phyloP scores from a whole-genome alignment of 305 asterid species.

The Fraxinus dipetala region DNA sequence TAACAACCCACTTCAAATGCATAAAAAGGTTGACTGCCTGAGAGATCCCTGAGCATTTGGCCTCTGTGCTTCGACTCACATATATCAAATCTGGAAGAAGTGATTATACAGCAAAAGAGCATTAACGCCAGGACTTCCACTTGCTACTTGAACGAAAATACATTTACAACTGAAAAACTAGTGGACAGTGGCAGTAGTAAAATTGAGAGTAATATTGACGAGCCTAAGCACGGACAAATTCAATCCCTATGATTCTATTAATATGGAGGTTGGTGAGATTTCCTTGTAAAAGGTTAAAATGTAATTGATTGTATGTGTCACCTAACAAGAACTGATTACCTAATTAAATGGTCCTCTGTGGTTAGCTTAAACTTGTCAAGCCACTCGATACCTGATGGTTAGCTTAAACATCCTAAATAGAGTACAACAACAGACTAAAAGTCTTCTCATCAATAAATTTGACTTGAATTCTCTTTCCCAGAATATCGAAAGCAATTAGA shows the following conservation, averaged over 20 bases:
- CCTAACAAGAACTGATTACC: slow-evolving; percentile 38
- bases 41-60: not conserved
- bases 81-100: not conserved
- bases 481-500: not conserved
- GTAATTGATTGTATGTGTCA: slow-evolving; percentile 17
- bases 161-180: slow-evolving; percentile 3
- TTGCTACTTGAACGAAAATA: slow-evolving; percentile 21
- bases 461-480: not conserved
- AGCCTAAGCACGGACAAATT: not conserved
- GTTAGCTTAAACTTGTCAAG: not conserved
- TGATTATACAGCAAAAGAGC: not conserved
- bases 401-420: not conserved
- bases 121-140: not conserved
- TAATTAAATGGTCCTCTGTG: slow-evolving; percentile 19
- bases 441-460: not conserved
- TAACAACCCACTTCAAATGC: not conserved
- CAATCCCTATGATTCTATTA: slow-evolving; percentile 14
- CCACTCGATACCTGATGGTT: not conserved
- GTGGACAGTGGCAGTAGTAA: not conserved
- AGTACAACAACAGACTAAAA: not conserved
- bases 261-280: slow-evolving; percentile 27
- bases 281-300: slow-evolving; percentile 17
- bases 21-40: not conserved
- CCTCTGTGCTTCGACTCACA: not conserved
- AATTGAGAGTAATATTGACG: slow-evolving; percentile 3